Base-by-base conservation (phyloP, 768 basidiomycete genomes). In the Termitomyces bulborhizus region DNA sequence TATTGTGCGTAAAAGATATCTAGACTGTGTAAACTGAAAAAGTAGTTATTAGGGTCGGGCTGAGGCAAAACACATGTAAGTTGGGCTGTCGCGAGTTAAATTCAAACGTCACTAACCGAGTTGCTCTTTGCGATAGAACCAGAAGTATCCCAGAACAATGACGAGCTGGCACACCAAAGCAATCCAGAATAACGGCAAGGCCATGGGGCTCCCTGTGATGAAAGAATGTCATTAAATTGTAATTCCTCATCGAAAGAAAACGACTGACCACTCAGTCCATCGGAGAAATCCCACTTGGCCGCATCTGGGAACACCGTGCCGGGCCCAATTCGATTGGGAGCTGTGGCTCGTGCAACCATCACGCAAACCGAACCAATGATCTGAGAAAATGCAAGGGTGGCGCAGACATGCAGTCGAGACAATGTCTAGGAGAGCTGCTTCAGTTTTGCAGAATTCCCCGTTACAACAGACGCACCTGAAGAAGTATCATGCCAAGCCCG, bases 91-190 rank as follows among this genome's bases (percentile, higher is more conserved):
- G 7, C 3, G 32, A 43, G 8, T 26, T n/a, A 12, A 37, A 46
- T 27, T 13, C n/a, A 32, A 39, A 49, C 12, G n/a, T 45, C 27
- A 76, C 88, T 51, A 67, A 89, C 88, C 71, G 57, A 96, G 81
- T 68, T 96, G 93, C 71, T 96, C 93, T 73, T 92, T 93, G 69
- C 93, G 85, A 72, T 95, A 96, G 82, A 96, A 95, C 90, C 90
- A 90, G 77, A 94, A 93, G 74, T 96, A 96, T 21, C 93, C 93
- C 57, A 86, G 70, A 55, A 95, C 91, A 65, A 96, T 93, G 61
- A 93, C 69, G 52, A 96, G 65, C 67, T 93, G 90, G 67, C 84
- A 89, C 6, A 83, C 62, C 53, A 90, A 74, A 45, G 90, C 91
- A 49, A 94, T 71, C 93, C 93, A 96, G 77, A 96, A 96, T 44